Conservation (phyloP, 805 yeast genomes). For the Candida suzukii region DNA sequence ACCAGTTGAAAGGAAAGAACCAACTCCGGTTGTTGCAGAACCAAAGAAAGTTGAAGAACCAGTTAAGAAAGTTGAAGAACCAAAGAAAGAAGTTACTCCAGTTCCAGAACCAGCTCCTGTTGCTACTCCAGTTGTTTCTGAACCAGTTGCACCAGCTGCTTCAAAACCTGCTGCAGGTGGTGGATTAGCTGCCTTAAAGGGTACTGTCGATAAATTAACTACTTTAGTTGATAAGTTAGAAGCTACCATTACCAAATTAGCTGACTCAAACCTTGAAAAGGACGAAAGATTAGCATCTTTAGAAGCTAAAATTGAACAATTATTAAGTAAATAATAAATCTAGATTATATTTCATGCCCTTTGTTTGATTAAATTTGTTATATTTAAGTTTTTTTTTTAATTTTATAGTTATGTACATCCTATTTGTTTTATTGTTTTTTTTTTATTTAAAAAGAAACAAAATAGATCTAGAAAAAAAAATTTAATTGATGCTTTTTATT, state of each 20-base stretch:
- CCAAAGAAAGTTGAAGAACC: background rate
- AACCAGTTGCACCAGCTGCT: conserved; percentile 6
- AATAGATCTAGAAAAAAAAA: no score
- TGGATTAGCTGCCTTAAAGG: conserved; percentile 53
- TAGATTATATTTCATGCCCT: no score
- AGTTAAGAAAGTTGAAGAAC: background rate
- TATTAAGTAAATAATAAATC: conserved; percentile 32
- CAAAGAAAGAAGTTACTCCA: conserved; percentile 3
- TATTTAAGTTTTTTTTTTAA: no score
- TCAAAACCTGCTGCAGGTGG: conserved; percentile 16
- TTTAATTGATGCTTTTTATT: no score
- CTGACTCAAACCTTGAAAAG: conserved; percentile 51
- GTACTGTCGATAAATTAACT: conserved; percentile 63
- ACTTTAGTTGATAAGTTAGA: conserved; percentile 52
- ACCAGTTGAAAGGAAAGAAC: background rate
- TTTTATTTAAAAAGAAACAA: no score
- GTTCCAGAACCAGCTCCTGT: conserved; percentile 3
- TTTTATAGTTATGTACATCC: no score
- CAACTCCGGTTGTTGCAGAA: conserved; percentile 3
- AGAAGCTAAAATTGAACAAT: conserved; percentile 54
- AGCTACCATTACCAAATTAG: conserved; percentile 42
- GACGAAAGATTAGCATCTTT: conserved; percentile 53
- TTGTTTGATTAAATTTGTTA: background rate
- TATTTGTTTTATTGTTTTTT: no score
- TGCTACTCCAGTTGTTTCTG: background rate